Percentiles rank a stretch among this genome's conserved stretches.
phyloP scores from a whole-genome alignment of 1,284 basidiomycete species.

The Marasmius oreades region DNA sequence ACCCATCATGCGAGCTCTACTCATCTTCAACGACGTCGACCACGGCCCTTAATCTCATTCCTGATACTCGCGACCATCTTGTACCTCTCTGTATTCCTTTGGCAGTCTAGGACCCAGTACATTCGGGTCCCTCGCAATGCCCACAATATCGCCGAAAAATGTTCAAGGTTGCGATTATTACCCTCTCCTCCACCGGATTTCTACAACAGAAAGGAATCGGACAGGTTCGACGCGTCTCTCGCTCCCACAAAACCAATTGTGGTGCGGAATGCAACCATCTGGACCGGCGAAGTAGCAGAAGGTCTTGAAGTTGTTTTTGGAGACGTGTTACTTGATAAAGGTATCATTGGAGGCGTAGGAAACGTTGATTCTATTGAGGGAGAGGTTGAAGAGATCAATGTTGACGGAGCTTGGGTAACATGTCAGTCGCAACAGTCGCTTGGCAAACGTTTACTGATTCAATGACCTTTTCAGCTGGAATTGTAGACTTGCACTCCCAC shows the following conservation, averaged over 20 bases:
- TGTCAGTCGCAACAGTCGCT: constrained; percentile 40
- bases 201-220: constrained; percentile 49
- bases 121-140: constrained; percentile 30
- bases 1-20: constrained; percentile 5
- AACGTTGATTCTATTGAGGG: background rate
- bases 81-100: background rate
- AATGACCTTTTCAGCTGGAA: constrained; percentile 30
- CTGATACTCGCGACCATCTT: background rate
- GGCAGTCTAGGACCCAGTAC: background rate
- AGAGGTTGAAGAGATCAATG: constrained; percentile 34
- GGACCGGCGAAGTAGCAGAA: constrained; percentile 63
- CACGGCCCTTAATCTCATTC: background rate
- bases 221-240: constrained; percentile 59
- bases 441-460: background rate
- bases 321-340: constrained; percentile 51
- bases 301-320: constrained; percentile 60
- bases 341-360: constrained; percentile 48
- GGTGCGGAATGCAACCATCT: constrained; percentile 76
- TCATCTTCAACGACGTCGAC: background rate
- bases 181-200: constrained; percentile 47
- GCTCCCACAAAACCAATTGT: constrained; percentile 55
- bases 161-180: constrained; percentile 32
- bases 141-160: constrained; percentile 19
- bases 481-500: constrained; percentile 78
- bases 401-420: constrained; percentile 59